phyloP scores from a whole-genome alignment of 306 rosid genomes.

The Prunus armeniaca region DNA sequence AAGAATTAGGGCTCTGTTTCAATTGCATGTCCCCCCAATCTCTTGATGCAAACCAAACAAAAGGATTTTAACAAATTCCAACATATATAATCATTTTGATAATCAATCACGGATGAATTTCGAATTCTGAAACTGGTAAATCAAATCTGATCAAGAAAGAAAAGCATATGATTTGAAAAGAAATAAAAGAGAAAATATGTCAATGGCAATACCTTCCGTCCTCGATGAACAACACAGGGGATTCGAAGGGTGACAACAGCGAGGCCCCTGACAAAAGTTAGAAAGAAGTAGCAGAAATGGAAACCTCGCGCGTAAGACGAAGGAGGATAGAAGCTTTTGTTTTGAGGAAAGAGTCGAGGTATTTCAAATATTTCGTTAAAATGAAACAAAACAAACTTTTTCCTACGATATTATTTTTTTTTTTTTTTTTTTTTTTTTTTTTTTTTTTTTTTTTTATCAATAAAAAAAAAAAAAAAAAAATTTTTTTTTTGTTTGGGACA shows the following conservation, averaged over 20 bases:
- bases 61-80: not conserved
- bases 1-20: not conserved
- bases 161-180: not conserved
- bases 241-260: not conserved
- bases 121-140: not conserved
- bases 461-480: no score
- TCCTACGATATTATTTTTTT: no score
- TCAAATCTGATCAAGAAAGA: not conserved
- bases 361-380: not conserved
- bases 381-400: no score
- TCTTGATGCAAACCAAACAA: not conserved
- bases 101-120: not conserved
- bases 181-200: not conserved
- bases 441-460: no score
- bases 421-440: no score
- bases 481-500: no score
- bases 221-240: not conserved
- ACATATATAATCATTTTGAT: not conserved
- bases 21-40: not conserved
- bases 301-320: not conserved
- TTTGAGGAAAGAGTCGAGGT: not conserved
- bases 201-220: not conserved
- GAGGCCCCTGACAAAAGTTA: not conserved
- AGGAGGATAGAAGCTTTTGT: not conserved
- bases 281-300: not conserved